Conservation (phyloP, 179 eudicot species). For the Silene vulgaris region DNA sequence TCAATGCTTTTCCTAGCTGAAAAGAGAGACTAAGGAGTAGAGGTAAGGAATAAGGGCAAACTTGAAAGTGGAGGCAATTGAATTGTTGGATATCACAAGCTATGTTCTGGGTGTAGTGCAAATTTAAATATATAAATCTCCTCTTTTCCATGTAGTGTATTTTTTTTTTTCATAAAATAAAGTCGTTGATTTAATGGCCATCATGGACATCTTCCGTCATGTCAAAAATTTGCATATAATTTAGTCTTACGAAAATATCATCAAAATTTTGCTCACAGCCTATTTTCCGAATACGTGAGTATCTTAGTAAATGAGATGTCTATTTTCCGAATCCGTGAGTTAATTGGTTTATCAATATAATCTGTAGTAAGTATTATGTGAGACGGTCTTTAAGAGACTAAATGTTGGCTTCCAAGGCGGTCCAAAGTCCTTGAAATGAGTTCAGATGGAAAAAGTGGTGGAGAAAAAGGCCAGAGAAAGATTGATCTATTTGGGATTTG, state of each 20-base stretch:
- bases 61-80: constrained; percentile 65
- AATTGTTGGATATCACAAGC: constrained; percentile 54
- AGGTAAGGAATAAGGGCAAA: constrained; percentile 66
- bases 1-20: constrained; percentile 61
- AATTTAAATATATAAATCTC: constrained; percentile 11
- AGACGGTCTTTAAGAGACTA: background rate
- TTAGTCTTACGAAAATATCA: background rate
- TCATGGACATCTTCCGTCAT: background rate
- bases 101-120: constrained; percentile 45
- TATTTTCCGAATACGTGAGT: too few relatives aligned
- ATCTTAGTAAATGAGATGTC: too few relatives aligned
- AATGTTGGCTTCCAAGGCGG: background rate
- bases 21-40: constrained; percentile 44
- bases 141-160: background rate
- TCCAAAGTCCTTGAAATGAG: background rate
- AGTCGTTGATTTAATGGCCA: background rate
- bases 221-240: background rate
- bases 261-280: too few relatives aligned
- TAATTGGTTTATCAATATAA: too few relatives aligned
- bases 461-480: constrained; percentile 30
- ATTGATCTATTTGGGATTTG: constrained; percentile 40
- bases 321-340: too few relatives aligned
- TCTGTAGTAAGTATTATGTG: too few relatives aligned
- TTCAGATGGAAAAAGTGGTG: constrained; percentile 17
- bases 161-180: too few relatives aligned